Evolutionary conservation across 257 asterid species (phyloP).

Genomic region (Asclepias syriaca): DNA sequence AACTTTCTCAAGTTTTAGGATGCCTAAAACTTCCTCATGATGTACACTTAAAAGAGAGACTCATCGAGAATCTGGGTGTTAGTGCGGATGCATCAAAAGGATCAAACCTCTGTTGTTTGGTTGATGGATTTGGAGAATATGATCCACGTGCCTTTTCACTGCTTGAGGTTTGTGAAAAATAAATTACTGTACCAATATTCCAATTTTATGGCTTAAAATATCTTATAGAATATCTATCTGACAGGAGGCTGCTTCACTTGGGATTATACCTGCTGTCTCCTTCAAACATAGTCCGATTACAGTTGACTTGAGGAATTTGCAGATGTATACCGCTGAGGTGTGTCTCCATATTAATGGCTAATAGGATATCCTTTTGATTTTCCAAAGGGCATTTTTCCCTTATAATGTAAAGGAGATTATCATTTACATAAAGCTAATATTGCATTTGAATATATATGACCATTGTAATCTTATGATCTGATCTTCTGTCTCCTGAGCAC

Average conservation of each 20-base stretch:
- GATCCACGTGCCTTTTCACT: slow-evolving; percentile 93
- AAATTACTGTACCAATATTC: not conserved
- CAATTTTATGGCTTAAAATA: not conserved
- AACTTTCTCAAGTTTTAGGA: slow-evolving; percentile 79
- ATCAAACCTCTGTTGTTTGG: slow-evolving; percentile 51
- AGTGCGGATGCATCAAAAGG: slow-evolving; percentile 40
- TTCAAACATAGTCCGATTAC: slow-evolving; percentile 60
- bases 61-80: slow-evolving; percentile 69
- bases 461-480: not conserved
- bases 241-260: slow-evolving; percentile 94
- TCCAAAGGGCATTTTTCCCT: not conserved
- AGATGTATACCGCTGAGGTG: slow-evolving; percentile 69
- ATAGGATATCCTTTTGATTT: not conserved
- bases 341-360: slow-evolving; percentile 23
- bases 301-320: slow-evolving; percentile 61
- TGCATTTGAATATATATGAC: not conserved
- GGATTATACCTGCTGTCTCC: slow-evolving; percentile 60
- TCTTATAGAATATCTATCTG: slow-evolving; percentile 23
- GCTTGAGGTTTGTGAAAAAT: slow-evolving; percentile 58
- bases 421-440: not conserved
- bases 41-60: slow-evolving; percentile 56
- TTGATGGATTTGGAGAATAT: slow-evolving; percentile 96
- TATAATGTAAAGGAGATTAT: not conserved
- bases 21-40: slow-evolving; percentile 85
- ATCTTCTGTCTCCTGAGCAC: not conserved